Evolutionary conservation across 495 filamentous ascomycete genomes (phyloP), one percentile per base, ranked within the genome.

Genomic region (Xylaria grammica): DNA sequence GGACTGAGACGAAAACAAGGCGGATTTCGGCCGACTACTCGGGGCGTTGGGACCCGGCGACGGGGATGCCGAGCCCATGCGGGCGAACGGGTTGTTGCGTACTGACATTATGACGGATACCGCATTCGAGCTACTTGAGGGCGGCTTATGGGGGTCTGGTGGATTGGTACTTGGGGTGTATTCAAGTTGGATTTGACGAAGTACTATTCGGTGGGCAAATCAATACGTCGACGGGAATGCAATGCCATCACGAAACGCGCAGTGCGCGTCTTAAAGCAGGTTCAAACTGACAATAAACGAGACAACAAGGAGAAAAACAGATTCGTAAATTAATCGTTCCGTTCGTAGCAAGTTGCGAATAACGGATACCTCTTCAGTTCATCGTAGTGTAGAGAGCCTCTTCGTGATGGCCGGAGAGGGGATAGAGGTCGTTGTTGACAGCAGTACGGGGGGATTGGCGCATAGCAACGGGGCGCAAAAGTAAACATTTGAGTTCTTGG

Each of bases 1-100:
- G 5, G 78, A 69, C 24, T 74, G 74, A n/a, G 76, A 69, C 20
- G 87, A 78, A 50, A 92, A 81, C 29, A 93, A 78, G 19, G 85
- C 83, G 1, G 92, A 96, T 71, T 91, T 93, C 0, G 92, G 91
- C 62, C 93, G 82, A 52, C 54, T 61, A 79, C 72, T 58, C 22
- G 76, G 75, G 50, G 77, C 76, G 63, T 65, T 70, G 26, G 80
- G 76, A 56, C 73, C 78, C 54, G 90, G 80, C 24, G 80, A 84
- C 42, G 87, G 83, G 34, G 89, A 89, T 29, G 88, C 78, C 2
- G 91, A 87, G 62, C 79, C 72, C 62, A 78, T 81, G 67, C 87
- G 76, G 81, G 85, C 77, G 73, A 96, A 96, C 4, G 90, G 90
- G 79, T 89, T 94, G 72, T 87, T 90, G 66, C 92, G 90, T 40